A percentile compares a stretch with the other conserved stretches of the same genome.
phyloP scores from a whole-genome alignment of 805 yeast genomes.

The Kodamaea hsintzibuensis region DNA sequence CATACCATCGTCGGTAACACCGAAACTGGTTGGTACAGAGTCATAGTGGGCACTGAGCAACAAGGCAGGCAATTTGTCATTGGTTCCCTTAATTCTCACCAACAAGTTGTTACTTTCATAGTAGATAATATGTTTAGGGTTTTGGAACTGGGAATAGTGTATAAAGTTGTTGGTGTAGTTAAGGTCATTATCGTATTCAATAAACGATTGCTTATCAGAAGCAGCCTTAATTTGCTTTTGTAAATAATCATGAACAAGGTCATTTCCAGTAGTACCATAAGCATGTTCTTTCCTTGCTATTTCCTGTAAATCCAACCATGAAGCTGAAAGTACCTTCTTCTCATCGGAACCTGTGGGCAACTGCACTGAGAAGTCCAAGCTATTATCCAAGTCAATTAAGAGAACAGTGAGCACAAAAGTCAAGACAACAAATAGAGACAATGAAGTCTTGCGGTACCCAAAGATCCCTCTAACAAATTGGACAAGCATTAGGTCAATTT shows the following conservation, averaged over 20 bases:
- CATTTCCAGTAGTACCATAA: conserved; percentile 75
- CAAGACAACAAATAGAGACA: conserved; percentile 54
- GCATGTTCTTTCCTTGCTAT: conserved; percentile 75
- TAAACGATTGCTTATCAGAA: conserved; percentile 21
- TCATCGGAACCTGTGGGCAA: conserved; percentile 47
- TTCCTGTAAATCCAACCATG: conserved; percentile 72
- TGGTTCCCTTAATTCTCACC: conserved; percentile 69
- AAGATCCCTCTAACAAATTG: conserved; percentile 48
- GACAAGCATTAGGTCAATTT: conserved; percentile 21
- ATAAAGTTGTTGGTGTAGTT: conserved; percentile 48
- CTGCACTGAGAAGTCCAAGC: conserved; percentile 35
- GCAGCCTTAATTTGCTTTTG: conserved; percentile 38
- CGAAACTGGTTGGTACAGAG: conserved; percentile 82
- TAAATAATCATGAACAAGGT: conserved; percentile 70
- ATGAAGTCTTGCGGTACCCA: conserved; percentile 73
- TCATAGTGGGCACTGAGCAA: conserved; percentile 85
- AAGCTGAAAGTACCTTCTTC: conserved; percentile 36
- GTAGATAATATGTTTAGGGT: conserved; percentile 58
- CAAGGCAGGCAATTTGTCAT: conserved; percentile 61
- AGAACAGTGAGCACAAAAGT: conserved; percentile 46
- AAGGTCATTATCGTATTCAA: conserved; percentile 42
- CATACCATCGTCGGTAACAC: conserved; percentile 91
- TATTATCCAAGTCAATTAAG: conserved; percentile 40
- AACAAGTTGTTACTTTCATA: conserved; percentile 82
- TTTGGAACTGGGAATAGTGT: conserved; percentile 35